A percentile compares a stretch with the other conserved stretches of the same genome.
phyloP scores from a whole-genome alignment of 192 early-diverging fungal genomes.

The Backusella circina region DNA sequence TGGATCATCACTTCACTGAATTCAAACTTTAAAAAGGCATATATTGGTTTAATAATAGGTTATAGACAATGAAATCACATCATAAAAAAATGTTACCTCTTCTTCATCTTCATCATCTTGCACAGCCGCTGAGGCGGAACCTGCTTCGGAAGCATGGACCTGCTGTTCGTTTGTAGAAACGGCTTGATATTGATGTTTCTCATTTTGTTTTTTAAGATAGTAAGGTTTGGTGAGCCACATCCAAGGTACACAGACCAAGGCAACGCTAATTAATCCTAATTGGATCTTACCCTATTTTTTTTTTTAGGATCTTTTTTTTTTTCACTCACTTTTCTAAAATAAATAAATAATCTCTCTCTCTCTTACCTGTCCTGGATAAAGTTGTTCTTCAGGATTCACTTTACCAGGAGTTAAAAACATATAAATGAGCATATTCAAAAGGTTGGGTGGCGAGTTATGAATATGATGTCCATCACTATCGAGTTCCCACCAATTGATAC shows the following conservation, averaged over 20 bases:
- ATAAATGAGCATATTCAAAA: constrained; percentile 98
- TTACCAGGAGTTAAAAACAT: constrained; percentile 95
- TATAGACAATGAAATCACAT: background rate
- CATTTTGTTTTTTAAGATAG: constrained; percentile 79
- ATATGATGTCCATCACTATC: constrained; percentile 60
- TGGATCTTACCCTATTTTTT: constrained; percentile 58
- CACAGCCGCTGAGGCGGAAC: background rate
- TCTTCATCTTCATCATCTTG: constrained; percentile 43
- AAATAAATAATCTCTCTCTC: background rate
- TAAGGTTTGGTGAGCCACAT: constrained; percentile 94
- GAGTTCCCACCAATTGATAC: constrained; percentile 80
- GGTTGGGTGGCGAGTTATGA: constrained; percentile 78
- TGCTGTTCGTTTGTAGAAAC: constrained; percentile 41
- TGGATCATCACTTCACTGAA: constrained; percentile 96
- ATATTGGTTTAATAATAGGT: background rate
- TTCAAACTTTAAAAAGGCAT: constrained; percentile 69
- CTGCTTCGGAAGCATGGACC: constrained; percentile 57
- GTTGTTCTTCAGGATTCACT: constrained; percentile 58
- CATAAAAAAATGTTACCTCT: constrained; percentile 8
- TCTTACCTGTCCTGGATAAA: constrained; percentile 78
- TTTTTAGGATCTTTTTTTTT: background rate
- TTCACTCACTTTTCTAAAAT: too few relatives aligned
- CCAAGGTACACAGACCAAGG: constrained; percentile 93
- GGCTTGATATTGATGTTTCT: constrained; percentile 69
- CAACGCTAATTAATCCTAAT: constrained; percentile 72